These are phyloP conservation scores for Monosporozyma aerobia DNA, from an alignment of 805 yeast species.

Conservation along the genomic window DNA sequence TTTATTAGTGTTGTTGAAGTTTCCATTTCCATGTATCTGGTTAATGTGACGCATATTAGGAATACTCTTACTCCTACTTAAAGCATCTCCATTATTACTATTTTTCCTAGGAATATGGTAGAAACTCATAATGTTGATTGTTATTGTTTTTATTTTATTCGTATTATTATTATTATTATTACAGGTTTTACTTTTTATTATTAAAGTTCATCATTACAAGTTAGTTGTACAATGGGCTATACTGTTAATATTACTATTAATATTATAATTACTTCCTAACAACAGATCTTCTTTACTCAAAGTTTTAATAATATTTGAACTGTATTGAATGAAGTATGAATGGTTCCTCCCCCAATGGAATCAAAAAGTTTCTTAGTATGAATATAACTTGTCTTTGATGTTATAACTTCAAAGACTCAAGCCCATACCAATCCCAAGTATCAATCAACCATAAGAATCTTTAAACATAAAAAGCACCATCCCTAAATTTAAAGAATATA, in stretches of 20 bases:
- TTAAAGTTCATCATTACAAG: not conserved
- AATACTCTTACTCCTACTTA: not conserved
- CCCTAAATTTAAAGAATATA: not conserved
- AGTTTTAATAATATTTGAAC: too few relatives aligned
- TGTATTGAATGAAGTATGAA: not conserved
- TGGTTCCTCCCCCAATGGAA: not conserved
- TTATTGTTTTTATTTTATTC: not conserved
- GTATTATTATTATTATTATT: not conserved
- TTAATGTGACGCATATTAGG: not conserved
- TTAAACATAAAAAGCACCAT: not conserved
- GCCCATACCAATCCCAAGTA: not conserved
- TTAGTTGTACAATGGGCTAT: not conserved
- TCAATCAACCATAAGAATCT: not conserved
- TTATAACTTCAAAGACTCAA: not conserved
- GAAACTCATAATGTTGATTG: not conserved
- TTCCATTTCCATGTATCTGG: not conserved
- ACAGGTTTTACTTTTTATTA: not conserved
- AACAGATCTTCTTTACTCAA: not conserved
- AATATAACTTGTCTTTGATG: not conserved
- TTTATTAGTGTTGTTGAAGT: not conserved
- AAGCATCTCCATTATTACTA: not conserved
- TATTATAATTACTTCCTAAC: too few relatives aligned
- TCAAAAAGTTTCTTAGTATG: too few relatives aligned
- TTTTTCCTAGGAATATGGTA: not conserved
- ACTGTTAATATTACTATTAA: too few relatives aligned